Base-by-base conservation (phyloP, 2,329 filamentous ascomycete species). In the Ascosphaera apis region DNA sequence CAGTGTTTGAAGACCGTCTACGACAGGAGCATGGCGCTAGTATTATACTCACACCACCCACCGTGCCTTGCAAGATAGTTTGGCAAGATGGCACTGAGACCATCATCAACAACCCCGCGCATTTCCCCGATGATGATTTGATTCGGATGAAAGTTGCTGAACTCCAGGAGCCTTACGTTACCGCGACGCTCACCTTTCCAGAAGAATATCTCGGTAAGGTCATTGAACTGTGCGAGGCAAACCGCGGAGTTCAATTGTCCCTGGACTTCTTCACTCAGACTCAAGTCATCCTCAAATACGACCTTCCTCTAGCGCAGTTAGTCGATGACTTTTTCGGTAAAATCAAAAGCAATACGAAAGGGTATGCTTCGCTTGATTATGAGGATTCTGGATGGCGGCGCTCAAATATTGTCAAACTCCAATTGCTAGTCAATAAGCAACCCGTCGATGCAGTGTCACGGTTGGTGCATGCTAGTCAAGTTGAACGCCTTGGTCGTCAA, bases 241-340 rank as follows among this genome's bases (percentile, higher is more conserved):
- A 86, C 47, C 76, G 88, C 16, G 88, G 88, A 33, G 72, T 79
- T 47, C 88, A 98, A 53, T 72, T 78, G 47, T 78, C 78, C 44
- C 61, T 98, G 25, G 81, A 82, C 43, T 95, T 91, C 60, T 93
- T 95, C 57, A 83, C 83, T 9, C 65, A 78, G 1, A 81, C 76
- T 0, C 88, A 98, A 54, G 86, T 95, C 39, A 95, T 98, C 42
- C 61, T 98, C 23, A 86, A 86, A 48, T 98, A 98, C 52, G 72
- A 84, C 36, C 58, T 98, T 1, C 88, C 88, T 0, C 66, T 92
- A 1, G 73, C 83, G 1, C 81, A 92, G 37, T 64, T 98, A 3
- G 88, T 98, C 1, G 88, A 95, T 46, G 88, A 98, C 55, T 76
- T 98, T 50, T 98, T 98, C 53, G 88, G 88, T 36, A 93, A 91